phyloP scores from a whole-genome alignment of 108 stramenopile species.

The Skeletonema marinoi region DNA sequence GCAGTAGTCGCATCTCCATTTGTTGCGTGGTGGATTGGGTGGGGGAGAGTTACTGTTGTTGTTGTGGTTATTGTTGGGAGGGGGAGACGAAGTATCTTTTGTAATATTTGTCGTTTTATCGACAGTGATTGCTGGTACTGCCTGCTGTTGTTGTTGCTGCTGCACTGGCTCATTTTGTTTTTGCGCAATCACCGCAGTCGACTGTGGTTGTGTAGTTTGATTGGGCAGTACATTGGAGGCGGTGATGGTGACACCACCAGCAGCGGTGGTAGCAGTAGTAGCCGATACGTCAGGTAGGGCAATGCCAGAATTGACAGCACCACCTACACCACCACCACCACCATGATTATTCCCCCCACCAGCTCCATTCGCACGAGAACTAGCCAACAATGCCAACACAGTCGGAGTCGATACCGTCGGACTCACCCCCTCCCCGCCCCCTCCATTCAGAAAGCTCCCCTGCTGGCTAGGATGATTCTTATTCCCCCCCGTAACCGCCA shows the following conservation, averaged over 20 bases:
- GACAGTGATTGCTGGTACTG: neutral
- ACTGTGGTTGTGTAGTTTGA: neutral
- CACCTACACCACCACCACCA: neutral
- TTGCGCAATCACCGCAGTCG: neutral
- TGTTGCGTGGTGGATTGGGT: neutral
- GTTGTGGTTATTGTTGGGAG: neutral
- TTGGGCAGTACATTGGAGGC: neutral
- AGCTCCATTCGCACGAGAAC: neutral
- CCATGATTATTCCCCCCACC: neutral
- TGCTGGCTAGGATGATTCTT: neutral
- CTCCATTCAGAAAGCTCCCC: neutral
- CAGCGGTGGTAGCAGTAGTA: neutral
- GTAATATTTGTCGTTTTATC: neutral
- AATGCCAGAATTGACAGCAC: neutral
- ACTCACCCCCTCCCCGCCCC: neutral
- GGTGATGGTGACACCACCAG: neutral
- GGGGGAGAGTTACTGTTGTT: neutral
- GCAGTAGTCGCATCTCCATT: conserved; percentile 6
- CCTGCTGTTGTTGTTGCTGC: neutral
- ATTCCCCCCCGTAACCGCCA: neutral
- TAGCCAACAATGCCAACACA: neutral
- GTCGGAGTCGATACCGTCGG: neutral
- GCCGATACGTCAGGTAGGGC: neutral
- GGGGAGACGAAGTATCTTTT: too few species aligned
- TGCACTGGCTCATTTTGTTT: neutral